A percentile compares a stretch with the other conserved stretches of the same genome.
These are phyloP conservation scores for Turnera subulata DNA, from an alignment of 345 rosid genomes.

Conservation along the genomic window DNA sequence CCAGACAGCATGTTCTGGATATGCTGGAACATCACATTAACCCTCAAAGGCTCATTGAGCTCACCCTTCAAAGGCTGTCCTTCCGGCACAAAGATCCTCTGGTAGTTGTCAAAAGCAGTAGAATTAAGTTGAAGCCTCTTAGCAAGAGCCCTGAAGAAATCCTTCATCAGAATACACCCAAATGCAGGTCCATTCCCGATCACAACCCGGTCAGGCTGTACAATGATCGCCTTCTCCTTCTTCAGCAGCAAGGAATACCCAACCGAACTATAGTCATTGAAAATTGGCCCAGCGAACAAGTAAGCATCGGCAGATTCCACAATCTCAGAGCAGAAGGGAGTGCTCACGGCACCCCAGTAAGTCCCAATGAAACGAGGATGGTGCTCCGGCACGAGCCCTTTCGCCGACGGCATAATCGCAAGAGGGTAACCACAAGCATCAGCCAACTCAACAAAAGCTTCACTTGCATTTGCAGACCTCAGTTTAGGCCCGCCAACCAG, in stretches of 20 bases:
- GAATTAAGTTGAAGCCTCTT: constrained; percentile 48
- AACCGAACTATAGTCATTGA: constrained; percentile 76
- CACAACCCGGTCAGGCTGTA: constrained; percentile 69
- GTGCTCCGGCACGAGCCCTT: constrained; percentile 67
- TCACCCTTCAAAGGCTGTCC: constrained; percentile 48
- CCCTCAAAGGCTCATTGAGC: constrained; percentile 65
- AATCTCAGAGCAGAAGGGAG: constrained; percentile 72
- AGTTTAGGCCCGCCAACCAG: constrained; percentile 70
- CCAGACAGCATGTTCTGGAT: constrained; percentile 67
- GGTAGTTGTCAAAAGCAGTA: constrained; percentile 68
- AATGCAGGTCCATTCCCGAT: constrained; percentile 68
- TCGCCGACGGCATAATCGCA: constrained; percentile 73
- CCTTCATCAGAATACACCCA: constrained; percentile 76
- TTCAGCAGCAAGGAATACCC: constrained; percentile 79
- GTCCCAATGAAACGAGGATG: constrained; percentile 79
- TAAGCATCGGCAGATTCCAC: constrained; percentile 87
- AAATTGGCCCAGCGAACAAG: constrained; percentile 77
- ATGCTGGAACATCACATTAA: constrained; percentile 66
- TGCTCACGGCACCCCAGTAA: constrained; percentile 80
- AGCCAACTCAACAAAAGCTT: constrained; percentile 58
- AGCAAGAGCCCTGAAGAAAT: constrained; percentile 54
- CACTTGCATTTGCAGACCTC: constrained; percentile 50
- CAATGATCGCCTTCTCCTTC: constrained; percentile 76
- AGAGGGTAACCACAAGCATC: constrained; percentile 60
- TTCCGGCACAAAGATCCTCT: constrained; percentile 63